phyloP scores from a whole-genome alignment of 768 basidiomycete species.

The Leucocoprinus leucothites region DNA sequence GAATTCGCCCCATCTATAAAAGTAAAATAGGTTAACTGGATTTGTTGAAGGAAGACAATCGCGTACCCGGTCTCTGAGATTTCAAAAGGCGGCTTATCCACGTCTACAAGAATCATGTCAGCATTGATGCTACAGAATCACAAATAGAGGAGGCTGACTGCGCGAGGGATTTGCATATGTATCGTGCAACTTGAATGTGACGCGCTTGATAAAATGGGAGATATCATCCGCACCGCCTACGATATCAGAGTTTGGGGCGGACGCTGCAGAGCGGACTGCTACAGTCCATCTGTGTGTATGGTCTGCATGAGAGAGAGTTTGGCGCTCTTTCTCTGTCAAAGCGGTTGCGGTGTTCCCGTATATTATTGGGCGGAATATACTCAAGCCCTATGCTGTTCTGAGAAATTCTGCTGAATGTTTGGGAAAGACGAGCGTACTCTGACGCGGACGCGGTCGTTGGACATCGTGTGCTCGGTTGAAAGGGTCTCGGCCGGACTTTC shows the following conservation, averaged over 20 bases:
- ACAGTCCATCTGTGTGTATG: conserved; percentile 98
- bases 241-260: conserved; percentile 64
- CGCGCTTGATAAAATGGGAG: conserved; percentile 90
- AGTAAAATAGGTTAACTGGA: conserved; percentile 1
- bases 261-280: conserved; percentile 86
- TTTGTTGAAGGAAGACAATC: not conserved
- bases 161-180: conserved; percentile 89
- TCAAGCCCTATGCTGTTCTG: conserved; percentile 60
- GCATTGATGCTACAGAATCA: not conserved
- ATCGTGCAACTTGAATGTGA: conserved; percentile 97
- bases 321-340: conserved; percentile 70
- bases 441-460: conserved; percentile 74
- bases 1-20: conserved; percentile 96
- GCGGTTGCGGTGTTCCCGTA: conserved; percentile 93
- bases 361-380: conserved; percentile 86
- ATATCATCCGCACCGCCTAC: conserved; percentile 92
- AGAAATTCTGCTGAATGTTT: conserved; percentile 13
- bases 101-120: conserved; percentile 41
- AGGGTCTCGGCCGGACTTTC: conserved; percentile 31
- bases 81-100: conserved; percentile 93
- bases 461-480: conserved; percentile 11
- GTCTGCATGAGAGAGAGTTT: conserved; percentile 51
- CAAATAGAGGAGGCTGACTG: conserved; percentile 50
- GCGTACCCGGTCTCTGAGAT: conserved; percentile 91
- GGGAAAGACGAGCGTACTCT: conserved; percentile 50